phyloP scores from a whole-genome alignment of 352 stramenopile species.

The Globisporangium rhizosaccharum region DNA sequence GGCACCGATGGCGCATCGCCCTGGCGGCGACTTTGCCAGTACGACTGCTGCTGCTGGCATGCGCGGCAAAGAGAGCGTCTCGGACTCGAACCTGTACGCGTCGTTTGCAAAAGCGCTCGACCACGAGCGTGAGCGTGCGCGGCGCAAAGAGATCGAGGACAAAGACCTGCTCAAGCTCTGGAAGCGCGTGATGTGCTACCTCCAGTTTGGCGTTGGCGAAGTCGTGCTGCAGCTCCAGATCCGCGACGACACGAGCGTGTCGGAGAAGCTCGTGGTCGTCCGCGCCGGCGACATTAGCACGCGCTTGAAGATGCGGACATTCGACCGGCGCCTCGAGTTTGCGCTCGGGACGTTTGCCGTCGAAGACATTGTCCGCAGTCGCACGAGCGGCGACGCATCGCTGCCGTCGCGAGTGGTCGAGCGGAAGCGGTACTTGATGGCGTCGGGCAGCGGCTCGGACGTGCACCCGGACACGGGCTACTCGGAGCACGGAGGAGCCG shows the following conservation, averaged over 20 bases:
- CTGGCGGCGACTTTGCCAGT: too few species aligned
- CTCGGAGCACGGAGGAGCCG: neutral
- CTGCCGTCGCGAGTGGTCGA: conserved; percentile 2
- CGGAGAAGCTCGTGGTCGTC: conserved; percentile 50
- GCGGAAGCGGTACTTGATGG: conserved; percentile 50
- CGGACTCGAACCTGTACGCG: conserved; percentile 30
- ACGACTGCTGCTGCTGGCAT: neutral
- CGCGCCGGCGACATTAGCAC: conserved; percentile 57
- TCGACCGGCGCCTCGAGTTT: conserved; percentile 67
- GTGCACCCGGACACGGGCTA: conserved; percentile 7
- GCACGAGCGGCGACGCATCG: neutral
- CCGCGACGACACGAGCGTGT: conserved; percentile 27
- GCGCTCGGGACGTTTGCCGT: conserved; percentile 65
- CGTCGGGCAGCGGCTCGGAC: conserved; percentile 40
- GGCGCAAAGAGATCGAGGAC: conserved; percentile 54
- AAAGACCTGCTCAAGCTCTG: conserved; percentile 75
- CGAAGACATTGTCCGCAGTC: conserved; percentile 58
- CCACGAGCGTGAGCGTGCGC: conserved; percentile 27
- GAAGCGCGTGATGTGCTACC: conserved; percentile 58
- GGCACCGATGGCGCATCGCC: conserved; percentile 4
- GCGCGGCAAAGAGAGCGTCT: conserved; percentile 11
- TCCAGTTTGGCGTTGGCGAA: conserved; percentile 53
- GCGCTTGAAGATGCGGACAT: conserved; percentile 53
- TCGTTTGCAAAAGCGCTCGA: conserved; percentile 31
- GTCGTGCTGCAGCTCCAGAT: conserved; percentile 52